These are phyloP conservation scores for Paraphoma chrysanthemicola DNA, from an alignment of 2,329 filamentous ascomycete species.

Conservation along the genomic window DNA sequence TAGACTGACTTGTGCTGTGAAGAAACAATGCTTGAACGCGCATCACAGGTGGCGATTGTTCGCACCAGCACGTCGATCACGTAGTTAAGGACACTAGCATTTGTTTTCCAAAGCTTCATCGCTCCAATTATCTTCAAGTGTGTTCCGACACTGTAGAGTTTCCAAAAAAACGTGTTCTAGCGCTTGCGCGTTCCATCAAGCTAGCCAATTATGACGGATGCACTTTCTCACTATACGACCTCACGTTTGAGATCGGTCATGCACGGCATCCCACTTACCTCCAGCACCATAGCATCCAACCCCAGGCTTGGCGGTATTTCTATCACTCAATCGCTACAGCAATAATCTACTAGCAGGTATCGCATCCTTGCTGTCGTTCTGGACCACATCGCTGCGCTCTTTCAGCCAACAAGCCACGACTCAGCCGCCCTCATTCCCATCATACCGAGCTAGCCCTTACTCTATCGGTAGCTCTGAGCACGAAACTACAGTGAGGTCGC, in stretches of 20 bases:
- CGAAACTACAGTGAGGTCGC: not conserved
- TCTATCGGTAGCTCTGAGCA: not conserved
- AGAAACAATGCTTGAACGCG: too few relatives aligned
- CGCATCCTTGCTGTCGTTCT: not conserved
- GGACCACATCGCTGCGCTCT: not conserved
- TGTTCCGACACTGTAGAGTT: not conserved
- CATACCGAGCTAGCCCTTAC: not conserved
- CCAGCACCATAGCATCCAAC: not conserved
- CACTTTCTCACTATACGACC: not conserved
- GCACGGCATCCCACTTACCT: not conserved
- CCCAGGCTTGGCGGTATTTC: too few relatives aligned
- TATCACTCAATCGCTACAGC: not conserved
- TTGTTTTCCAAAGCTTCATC: too few relatives aligned
- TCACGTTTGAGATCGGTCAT: not conserved
- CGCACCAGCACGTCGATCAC: too few relatives aligned
- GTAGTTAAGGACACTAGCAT: too few relatives aligned
- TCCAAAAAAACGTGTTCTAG: not conserved
- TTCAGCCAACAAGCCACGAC: not conserved
- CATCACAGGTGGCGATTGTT: too few relatives aligned
- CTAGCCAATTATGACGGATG: not conserved
- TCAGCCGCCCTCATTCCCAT: too few relatives aligned
- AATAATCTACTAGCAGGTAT: not conserved
- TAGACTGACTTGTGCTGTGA: too few relatives aligned
- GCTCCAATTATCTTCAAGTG: too few relatives aligned
- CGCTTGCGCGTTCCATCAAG: not conserved